These are phyloP conservation scores for Radiomyces spectabilis DNA, from an alignment of 192 early-diverging fungal species.

Conservation along the genomic window DNA sequence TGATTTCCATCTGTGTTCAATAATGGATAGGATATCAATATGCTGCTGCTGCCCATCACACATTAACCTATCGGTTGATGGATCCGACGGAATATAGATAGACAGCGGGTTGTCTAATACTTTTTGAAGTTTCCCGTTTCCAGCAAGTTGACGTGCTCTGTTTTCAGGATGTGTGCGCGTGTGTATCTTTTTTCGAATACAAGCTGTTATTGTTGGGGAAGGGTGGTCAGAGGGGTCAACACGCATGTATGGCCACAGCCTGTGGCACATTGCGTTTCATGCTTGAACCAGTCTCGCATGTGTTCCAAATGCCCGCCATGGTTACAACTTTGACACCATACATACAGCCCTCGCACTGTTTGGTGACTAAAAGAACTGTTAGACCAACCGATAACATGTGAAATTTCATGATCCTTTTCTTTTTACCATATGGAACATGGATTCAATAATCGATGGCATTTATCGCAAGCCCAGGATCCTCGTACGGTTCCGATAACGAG, in stretches of 20 bases:
- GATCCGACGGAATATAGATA: no score
- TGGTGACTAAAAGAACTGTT: slow-evolving; percentile 44
- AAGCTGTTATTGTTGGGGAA: not conserved
- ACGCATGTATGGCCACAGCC: slow-evolving; percentile 71
- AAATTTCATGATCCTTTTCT: not conserved
- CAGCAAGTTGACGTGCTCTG: no score
- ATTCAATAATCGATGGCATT: slow-evolving; percentile 53
- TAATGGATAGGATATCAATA: no score
- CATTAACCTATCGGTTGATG: no score
- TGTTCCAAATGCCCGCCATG: slow-evolving; percentile 77
- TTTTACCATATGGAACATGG: slow-evolving; percentile 64
- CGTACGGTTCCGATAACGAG: slow-evolving; percentile 37
- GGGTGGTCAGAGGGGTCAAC: slow-evolving; percentile 1
- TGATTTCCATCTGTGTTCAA: no score
- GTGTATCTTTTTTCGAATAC: no score
- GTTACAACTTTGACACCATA: slow-evolving; percentile 74
- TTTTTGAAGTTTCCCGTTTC: no score
- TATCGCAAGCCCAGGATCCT: slow-evolving; percentile 62
- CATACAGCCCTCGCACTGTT: slow-evolving; percentile 62
- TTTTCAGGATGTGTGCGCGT: no score
- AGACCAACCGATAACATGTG: not conserved
- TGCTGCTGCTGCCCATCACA: no score
- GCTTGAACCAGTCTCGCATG: slow-evolving; percentile 61
- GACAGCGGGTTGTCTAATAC: no score
- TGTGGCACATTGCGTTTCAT: slow-evolving; percentile 56